Evolutionary conservation across 2,329 filamentous ascomycete species (phyloP).

Genomic region (Penicillium sp.): DNA sequence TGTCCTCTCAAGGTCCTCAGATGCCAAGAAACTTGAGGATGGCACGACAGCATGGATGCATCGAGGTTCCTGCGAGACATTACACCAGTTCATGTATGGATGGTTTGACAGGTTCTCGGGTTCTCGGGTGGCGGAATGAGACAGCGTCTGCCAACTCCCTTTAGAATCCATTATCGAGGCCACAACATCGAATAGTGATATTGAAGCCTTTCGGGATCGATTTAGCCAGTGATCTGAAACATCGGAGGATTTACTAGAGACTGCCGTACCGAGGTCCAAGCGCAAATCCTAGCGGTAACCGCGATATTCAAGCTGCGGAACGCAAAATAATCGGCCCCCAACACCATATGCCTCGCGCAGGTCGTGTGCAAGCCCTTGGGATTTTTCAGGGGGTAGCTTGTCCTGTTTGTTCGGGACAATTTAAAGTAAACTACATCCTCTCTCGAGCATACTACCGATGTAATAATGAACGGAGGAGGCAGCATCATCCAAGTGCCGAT

Average conservation of each 20-base stretch:
- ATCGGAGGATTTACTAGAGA: not conserved
- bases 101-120: not conserved
- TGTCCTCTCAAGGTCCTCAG: constrained; percentile 3
- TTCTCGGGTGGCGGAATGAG: not conserved
- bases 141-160: not conserved
- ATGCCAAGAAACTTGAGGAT: constrained; percentile 1
- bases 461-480: no score
- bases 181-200: not conserved
- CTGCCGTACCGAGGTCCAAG: not conserved
- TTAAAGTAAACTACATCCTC: no score
- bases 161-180: no score
- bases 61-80: not conserved
- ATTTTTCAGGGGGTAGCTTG: no score
- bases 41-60: not conserved
- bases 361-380: no score
- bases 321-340: not conserved
- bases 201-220: not conserved
- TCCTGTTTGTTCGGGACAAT: no score
- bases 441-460: no score
- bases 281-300: not conserved
- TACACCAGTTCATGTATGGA: rapidly evolving
- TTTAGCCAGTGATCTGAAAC: not conserved
- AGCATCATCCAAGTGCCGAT: no score
- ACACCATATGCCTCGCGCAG: not conserved
- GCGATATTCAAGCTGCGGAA: not conserved